Evolutionary conservation across 768 basidiomycete species (phyloP).

Genomic region (Filobasidium floriforme): DNA sequence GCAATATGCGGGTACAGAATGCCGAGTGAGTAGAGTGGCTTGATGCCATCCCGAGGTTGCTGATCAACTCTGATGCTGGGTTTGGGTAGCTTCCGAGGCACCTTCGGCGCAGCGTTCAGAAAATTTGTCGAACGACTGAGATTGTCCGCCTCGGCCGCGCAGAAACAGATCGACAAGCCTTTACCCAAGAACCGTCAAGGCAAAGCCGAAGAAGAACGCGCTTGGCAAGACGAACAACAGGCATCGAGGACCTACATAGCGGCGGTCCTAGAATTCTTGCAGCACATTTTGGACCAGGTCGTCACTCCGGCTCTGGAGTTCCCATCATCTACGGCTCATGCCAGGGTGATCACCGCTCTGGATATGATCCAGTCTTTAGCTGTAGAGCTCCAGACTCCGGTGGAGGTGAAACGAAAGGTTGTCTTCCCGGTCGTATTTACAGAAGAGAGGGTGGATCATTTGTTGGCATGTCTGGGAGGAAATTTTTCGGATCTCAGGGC

Average conservation of each 20-base stretch:
- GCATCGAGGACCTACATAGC: background rate
- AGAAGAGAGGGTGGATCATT: constrained; percentile 28
- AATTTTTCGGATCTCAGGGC: constrained; percentile 40
- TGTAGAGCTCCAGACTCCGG: background rate
- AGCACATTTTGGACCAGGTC: constrained; percentile 5
- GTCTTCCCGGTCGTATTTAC: constrained; percentile 25
- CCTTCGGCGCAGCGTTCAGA: constrained; percentile 13
- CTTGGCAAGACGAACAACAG: background rate
- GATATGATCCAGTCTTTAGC: constrained; percentile 13
- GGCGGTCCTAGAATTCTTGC: constrained; percentile 1
- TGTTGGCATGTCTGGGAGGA: constrained; percentile 38
- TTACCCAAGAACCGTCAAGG: constrained; percentile 1
- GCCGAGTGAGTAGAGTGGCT: constrained; percentile 11
- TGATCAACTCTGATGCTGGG: background rate
- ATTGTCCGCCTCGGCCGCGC: constrained; percentile 8
- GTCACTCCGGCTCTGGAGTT: constrained; percentile 12
- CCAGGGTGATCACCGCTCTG: constrained; percentile 17
- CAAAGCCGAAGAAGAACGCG: background rate
- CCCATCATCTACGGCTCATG: constrained; percentile 19
- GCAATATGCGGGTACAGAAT: constrained; percentile 20
- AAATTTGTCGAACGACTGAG: constrained; percentile 15
- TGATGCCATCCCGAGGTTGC: background rate
- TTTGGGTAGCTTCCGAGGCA: constrained; percentile 17
- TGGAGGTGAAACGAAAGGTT: background rate
- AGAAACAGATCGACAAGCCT: constrained; percentile 9